Conservation (phyloP, 1,284 basidiomycete species). For the Laetiporus sulphureus region DNA sequence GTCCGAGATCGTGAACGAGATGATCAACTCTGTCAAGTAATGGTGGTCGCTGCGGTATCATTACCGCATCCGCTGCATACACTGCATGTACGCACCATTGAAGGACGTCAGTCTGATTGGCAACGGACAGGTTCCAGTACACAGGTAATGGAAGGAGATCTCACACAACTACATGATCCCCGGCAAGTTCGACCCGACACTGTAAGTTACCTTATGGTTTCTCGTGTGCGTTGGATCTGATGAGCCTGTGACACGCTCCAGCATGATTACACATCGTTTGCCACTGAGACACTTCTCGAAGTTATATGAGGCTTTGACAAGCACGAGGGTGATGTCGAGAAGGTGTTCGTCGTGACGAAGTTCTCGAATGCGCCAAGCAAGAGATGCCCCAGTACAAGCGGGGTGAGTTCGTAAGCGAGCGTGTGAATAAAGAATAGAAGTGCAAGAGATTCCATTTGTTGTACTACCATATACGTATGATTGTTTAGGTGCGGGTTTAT, state of each 20-base stretch:
- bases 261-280: conserved; percentile 60
- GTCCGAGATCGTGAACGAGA: conserved; percentile 67
- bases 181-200: conserved; percentile 65
- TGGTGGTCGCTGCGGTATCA: conserved; percentile 57
- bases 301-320: conserved; percentile 58
- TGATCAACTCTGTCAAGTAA: conserved; percentile 58
- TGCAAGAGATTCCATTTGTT: too few species aligned
- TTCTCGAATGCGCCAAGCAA: conserved; percentile 40
- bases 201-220: conserved; percentile 34
- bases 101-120: conserved; percentile 67
- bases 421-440: too few species aligned
- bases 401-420: too few species aligned
- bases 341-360: conserved; percentile 58
- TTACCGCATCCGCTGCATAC: conserved; percentile 57
- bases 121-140: conserved; percentile 70
- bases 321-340: conserved; percentile 52
- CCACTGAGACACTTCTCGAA: conserved; percentile 55
- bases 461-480: too few species aligned
- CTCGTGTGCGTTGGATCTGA: not conserved
- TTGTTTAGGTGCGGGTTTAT: too few species aligned
- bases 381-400: conserved; percentile 41
- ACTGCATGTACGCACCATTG: conserved; percentile 72
- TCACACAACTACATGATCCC: conserved; percentile 55
- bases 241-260: conserved; percentile 19
- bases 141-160: conserved; percentile 71